phyloP scores from a whole-genome alignment of 2,329 filamentous ascomycete genomes.

The Coniosporium tulheliwenetii region DNA sequence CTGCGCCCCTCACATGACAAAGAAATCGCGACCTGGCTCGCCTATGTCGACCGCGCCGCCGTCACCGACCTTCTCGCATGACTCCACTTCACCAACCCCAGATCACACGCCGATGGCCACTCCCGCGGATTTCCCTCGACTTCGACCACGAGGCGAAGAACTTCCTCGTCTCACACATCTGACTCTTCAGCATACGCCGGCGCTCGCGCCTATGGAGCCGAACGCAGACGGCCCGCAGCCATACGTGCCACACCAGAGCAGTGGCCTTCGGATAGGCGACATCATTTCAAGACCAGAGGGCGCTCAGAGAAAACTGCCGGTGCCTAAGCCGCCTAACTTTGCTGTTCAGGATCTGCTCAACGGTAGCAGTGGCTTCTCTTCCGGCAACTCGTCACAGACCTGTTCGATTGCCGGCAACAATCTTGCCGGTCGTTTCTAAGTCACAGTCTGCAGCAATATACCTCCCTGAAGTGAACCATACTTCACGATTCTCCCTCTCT shows the following conservation, averaged over 20 bases:
- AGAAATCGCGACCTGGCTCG: constrained; percentile 84
- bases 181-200: constrained; percentile 50
- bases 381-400: constrained; percentile 60
- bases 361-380: constrained; percentile 47
- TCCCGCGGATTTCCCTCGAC: constrained; percentile 81
- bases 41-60: constrained; percentile 92
- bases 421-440: constrained; percentile 22
- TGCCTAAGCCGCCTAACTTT: constrained; percentile 81
- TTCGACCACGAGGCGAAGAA: constrained; percentile 56
- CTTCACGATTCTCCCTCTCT: too few relatives aligned
- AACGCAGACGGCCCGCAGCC: constrained; percentile 43
- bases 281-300: constrained; percentile 85
- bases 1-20: constrained; percentile 59
- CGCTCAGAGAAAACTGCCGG: constrained; percentile 76
- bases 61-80: constrained; percentile 90
- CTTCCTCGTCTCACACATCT: constrained; percentile 72
- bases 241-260: constrained; percentile 39
- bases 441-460: too few relatives aligned
- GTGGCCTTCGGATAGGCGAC: constrained; percentile 71
- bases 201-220: constrained; percentile 56
- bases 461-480: too few relatives aligned
- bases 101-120: constrained; percentile 98
- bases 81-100: constrained; percentile 86
- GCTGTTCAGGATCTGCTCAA: constrained; percentile 74
- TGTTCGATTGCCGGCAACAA: constrained; percentile 47